Conservation (phyloP, 2,329 filamentous ascomycete genomes). For the Penicillium digitatum region DNA sequence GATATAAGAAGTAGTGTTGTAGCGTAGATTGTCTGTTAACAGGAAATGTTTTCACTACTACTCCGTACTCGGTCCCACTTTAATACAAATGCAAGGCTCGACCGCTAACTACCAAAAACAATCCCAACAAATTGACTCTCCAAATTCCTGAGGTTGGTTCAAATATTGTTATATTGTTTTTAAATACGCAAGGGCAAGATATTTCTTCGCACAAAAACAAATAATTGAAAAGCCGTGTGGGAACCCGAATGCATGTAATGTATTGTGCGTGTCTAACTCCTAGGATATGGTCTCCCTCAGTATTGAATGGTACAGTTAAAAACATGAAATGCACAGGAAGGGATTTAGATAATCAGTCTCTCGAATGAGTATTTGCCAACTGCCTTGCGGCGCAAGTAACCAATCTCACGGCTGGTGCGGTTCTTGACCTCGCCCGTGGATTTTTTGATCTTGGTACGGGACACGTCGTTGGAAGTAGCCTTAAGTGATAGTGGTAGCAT, state of each 20-base stretch:
- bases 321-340: constrained; percentile 23
- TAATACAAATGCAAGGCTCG: constrained; percentile 7
- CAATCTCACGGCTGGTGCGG: constrained; percentile 68
- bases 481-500: constrained; percentile 72
- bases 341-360: constrained; percentile 60
- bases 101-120: background rate
- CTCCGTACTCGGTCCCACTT: background rate
- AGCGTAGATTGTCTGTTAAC: background rate
- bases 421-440: constrained; percentile 66
- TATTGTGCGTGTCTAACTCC: constrained; percentile 17
- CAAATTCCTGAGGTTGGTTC: too few relatives aligned
- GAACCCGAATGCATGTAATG: constrained; percentile 2
- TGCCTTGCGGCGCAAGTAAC: constrained; percentile 71
- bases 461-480: constrained; percentile 45
- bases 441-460: constrained; percentile 51
- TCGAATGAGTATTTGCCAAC: constrained; percentile 81
- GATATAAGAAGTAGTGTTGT: too few relatives aligned
- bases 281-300: constrained; percentile 18
- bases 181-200: background rate
- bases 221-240: background rate
- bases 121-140: background rate
- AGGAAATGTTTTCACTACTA: background rate
- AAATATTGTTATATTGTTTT: background rate
- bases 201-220: background rate
- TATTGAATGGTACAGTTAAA: constrained; percentile 18